Percentiles rank a stretch among this genome's conserved stretches.
phyloP scores from a whole-genome alignment of 257 asterid genomes.

The Leptodermis oblonga region DNA sequence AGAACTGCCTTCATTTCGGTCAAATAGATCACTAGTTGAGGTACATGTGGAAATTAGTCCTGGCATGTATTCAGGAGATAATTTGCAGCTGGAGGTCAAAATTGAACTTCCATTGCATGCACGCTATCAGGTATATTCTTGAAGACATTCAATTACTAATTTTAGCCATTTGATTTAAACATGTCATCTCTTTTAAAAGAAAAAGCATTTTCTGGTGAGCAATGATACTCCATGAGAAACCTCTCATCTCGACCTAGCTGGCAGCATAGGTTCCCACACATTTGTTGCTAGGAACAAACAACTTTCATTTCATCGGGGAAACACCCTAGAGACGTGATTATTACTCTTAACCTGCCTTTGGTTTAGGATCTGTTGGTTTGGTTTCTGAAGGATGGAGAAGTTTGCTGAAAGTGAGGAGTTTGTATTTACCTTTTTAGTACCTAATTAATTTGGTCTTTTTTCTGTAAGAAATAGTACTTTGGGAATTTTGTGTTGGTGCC shows the following conservation, averaged over 20 bases:
- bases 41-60: slow-evolving; percentile 50
- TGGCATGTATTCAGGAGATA: slow-evolving; percentile 19
- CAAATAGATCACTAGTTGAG: slow-evolving; percentile 74
- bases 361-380: too few species aligned
- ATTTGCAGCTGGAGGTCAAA: slow-evolving; percentile 37
- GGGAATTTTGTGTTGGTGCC: too few species aligned
- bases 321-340: background rate
- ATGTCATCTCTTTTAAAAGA: background rate
- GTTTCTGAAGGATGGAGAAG: too few species aligned
- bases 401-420: too few species aligned
- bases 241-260: background rate
- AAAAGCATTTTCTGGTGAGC: background rate
- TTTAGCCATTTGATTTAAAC: background rate
- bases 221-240: background rate
- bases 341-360: too few species aligned
- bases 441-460: too few species aligned
- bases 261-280: background rate
- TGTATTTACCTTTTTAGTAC: too few species aligned
- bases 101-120: slow-evolving; percentile 77
- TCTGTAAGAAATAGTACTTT: too few species aligned
- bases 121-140: slow-evolving; percentile 55
- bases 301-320: background rate
- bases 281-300: background rate
- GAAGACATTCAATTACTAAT: background rate
- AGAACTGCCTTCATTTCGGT: slow-evolving; percentile 73